Percentiles rank a stretch among this genome's conserved stretches.
phyloP scores from a whole-genome alignment of 495 filamentous ascomycete genomes.

The Neurospora intermedia region DNA sequence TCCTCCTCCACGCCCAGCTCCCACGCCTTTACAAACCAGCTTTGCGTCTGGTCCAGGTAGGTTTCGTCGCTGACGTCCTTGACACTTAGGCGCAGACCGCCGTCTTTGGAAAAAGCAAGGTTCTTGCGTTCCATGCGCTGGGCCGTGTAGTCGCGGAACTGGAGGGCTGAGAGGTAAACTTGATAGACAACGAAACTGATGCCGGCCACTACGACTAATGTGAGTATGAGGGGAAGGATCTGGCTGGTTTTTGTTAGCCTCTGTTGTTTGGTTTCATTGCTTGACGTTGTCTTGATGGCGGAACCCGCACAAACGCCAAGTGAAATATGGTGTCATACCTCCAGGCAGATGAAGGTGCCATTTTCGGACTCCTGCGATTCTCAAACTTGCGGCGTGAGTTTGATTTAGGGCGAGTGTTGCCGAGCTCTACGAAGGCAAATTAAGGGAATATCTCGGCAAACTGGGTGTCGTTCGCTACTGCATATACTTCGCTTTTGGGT shows the following conservation, averaged over 20 bases:
- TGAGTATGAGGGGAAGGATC: constrained; percentile 63
- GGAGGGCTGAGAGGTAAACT: constrained; percentile 56
- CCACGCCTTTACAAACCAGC: constrained; percentile 72
- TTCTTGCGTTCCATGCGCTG: constrained; percentile 76
- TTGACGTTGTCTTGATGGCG: not conserved
- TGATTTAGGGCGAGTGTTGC: not conserved
- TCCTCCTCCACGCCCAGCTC: constrained; percentile 42
- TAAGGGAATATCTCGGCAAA: not conserved
- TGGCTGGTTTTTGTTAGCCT: constrained; percentile 28
- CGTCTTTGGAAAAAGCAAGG: constrained; percentile 71
- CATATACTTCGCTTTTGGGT: not conserved
- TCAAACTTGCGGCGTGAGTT: not conserved
- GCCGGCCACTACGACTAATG: constrained; percentile 51
- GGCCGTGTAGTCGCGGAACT: constrained; percentile 57
- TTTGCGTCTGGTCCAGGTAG: constrained; percentile 75
- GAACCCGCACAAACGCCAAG: not conserved
- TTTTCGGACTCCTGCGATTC: not conserved
- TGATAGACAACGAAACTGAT: constrained; percentile 60
- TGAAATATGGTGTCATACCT: not conserved
- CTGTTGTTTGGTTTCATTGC: not conserved
- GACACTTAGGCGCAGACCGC: constrained; percentile 62
- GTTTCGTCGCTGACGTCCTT: constrained; percentile 65
- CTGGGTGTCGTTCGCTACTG: not conserved
- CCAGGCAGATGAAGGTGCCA: not conserved
- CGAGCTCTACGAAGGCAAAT: not conserved